Percentiles rank a stretch among this genome's conserved stretches.
These are phyloP conservation scores for Wickerhamiella parazyma DNA, from an alignment of 805 yeast genomes.

Conservation along the genomic window DNA sequence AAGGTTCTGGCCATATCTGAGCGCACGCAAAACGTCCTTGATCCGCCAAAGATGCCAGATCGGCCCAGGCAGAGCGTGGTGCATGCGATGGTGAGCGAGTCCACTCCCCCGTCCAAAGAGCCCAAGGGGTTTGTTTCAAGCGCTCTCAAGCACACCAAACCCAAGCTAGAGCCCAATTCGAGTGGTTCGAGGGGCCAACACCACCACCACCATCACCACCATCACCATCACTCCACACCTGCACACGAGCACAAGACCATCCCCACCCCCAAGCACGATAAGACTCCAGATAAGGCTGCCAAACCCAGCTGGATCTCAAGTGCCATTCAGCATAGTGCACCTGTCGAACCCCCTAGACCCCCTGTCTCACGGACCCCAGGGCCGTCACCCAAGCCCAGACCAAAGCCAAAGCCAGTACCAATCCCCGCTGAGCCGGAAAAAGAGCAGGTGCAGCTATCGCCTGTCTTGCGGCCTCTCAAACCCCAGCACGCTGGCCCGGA, in stretches of 20 bases:
- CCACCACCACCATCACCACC: background rate
- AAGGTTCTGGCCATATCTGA: background rate
- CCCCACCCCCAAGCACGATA: background rate
- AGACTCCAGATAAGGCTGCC: background rate
- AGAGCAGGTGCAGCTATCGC: background rate
- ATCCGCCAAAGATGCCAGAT: background rate
- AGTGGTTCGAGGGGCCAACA: background rate
- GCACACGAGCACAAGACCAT: background rate
- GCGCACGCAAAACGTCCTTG: background rate
- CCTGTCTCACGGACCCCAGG: background rate
- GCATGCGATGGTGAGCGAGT: background rate
- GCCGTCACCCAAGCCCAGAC: background rate
- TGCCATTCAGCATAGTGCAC: background rate
- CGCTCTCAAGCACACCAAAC: background rate
- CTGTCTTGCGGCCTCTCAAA: background rate
- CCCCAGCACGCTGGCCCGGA: conserved; percentile 4
- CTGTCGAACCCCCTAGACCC: background rate
- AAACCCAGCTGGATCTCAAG: conserved; percentile 8
- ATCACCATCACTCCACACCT: no score
- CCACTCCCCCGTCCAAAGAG: background rate
- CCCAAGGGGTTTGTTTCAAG: conserved; percentile 7
- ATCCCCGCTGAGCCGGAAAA: no score
- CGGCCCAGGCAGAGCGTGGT: background rate
- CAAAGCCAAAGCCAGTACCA: conserved; percentile 1
- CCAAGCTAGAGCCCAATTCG: background rate